Conservation (phyloP, 164 flowering plant genomes). For the Vitis rotundifolia region DNA sequence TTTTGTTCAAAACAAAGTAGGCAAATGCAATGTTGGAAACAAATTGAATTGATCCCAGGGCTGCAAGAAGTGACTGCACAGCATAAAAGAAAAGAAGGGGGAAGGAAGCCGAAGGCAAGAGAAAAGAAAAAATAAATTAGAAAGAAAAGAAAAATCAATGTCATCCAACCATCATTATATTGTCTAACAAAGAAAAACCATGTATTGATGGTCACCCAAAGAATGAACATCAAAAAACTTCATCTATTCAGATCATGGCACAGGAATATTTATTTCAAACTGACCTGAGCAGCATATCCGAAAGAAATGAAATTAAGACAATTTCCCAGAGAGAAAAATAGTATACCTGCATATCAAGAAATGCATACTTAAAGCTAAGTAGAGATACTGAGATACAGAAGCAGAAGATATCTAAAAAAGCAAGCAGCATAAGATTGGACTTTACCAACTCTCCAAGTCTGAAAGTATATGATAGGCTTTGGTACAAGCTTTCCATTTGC, state of each 20-base stretch:
- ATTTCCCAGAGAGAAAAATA: constrained; percentile 85
- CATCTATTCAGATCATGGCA: not conserved
- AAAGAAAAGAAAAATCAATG: not conserved
- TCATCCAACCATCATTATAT: not conserved
- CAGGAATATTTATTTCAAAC: constrained; percentile 10
- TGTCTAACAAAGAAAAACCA: not conserved
- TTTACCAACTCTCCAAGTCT: constrained; percentile 92
- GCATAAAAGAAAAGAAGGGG: not conserved
- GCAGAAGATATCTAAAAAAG: not conserved
- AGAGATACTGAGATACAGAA: not conserved
- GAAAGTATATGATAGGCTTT: constrained; percentile 86
- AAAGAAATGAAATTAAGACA: constrained; percentile 95
- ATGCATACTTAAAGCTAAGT: not conserved
- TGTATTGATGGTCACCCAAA: not conserved
- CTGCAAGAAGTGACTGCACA: constrained; percentile 95
- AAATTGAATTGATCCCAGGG: constrained; percentile 93
- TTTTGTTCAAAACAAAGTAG: constrained; percentile 84
- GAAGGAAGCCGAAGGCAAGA: not conserved
- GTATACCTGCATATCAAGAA: constrained; percentile 58
- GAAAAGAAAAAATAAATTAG: not conserved
- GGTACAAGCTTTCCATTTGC: constrained; percentile 48
- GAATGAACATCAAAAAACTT: not conserved
- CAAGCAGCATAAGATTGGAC: constrained; percentile 5
- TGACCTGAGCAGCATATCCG: constrained; percentile 99
- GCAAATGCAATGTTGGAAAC: constrained; percentile 95